A percentile compares a stretch with the other conserved stretches of the same genome.
Evolutionary conservation across 1,139 yeast genomes (phyloP).

Genomic region (Magnusiomyces ingens): DNA sequence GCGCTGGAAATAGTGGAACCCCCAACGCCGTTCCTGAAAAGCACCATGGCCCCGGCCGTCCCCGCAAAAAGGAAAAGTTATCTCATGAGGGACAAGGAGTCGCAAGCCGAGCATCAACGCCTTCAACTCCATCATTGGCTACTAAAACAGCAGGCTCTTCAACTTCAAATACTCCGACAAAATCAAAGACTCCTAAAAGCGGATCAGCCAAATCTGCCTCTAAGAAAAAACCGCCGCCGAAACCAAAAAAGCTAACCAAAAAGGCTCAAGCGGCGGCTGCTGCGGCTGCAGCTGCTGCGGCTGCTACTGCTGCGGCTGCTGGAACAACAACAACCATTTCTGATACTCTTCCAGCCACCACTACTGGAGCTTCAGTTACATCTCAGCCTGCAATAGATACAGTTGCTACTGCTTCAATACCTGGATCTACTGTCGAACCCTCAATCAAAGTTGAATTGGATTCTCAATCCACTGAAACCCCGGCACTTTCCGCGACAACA

Average conservation of each 20-base stretch:
- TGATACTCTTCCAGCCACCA: neutral
- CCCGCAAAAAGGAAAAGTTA: constrained; percentile 11
- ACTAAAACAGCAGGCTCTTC: neutral
- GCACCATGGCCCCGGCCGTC: constrained; percentile 14
- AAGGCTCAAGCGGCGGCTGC: constrained; percentile 33
- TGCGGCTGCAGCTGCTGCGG: neutral
- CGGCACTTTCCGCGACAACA: neutral
- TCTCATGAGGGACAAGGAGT: neutral
- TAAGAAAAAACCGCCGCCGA: constrained; percentile 6
- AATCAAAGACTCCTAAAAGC: neutral
- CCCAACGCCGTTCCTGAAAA: constrained; percentile 2
- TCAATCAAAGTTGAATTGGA: constrained; percentile 1
- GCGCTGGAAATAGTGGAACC: no score
- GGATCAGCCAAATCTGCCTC: neutral
- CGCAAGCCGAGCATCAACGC: neutral
- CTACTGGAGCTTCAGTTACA: neutral
- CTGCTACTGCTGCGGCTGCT: no score
- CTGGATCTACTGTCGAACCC: constrained; percentile 2
- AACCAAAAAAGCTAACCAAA: constrained; percentile 7
- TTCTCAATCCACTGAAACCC: neutral
- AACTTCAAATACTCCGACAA: constrained; percentile 1
- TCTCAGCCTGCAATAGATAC: neutral
- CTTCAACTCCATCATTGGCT: neutral
- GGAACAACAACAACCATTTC: no score
- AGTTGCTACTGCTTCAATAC: neutral